Evolutionary conservation across 306 rosid genomes (phyloP).

Genomic region (Pyrus betulifolia): DNA sequence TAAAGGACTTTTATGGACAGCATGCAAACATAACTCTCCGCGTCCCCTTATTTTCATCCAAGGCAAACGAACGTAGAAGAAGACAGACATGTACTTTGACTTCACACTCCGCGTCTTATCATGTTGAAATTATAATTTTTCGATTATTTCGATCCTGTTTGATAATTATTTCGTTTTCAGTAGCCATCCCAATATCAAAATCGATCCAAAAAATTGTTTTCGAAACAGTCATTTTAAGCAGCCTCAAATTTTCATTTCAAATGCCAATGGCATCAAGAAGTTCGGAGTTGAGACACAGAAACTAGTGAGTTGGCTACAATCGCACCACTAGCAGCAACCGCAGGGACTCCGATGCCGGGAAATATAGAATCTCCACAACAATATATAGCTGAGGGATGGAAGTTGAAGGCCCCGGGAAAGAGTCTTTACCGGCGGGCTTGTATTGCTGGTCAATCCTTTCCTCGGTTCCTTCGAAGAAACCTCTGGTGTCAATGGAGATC

Average conservation of each 20-base stretch:
- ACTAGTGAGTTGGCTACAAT: constrained; percentile 86
- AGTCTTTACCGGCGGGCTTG: constrained; percentile 65
- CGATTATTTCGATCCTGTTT: too few species aligned
- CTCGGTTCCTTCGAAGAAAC: constrained; percentile 55
- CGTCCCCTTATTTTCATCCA: too few species aligned
- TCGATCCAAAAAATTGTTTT: too few species aligned
- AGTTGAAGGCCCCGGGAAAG: constrained; percentile 74
- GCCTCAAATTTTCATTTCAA: constrained; percentile 13
- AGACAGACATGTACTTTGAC: too few species aligned
- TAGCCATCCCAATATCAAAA: too few species aligned
- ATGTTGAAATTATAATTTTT: too few species aligned
- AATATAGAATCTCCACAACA: constrained; percentile 94
- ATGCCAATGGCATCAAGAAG: constrained; percentile 92
- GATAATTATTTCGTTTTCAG: too few species aligned
- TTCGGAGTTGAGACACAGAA: constrained; percentile 59
- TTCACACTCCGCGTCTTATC: too few species aligned
- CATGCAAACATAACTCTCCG: too few species aligned
- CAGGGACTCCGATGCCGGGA: constrained; percentile 97
- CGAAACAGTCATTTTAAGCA: too few species aligned
- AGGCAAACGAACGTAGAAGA: too few species aligned
- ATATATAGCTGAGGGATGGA: constrained; percentile 59
- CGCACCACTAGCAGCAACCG: constrained; percentile 97
- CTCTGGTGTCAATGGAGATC: constrained; percentile 77
- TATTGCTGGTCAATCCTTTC: constrained; percentile 81
- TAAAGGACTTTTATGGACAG: not conserved